Conservation (phyloP, 257 asterid species). For the Solanum virginianum region DNA sequence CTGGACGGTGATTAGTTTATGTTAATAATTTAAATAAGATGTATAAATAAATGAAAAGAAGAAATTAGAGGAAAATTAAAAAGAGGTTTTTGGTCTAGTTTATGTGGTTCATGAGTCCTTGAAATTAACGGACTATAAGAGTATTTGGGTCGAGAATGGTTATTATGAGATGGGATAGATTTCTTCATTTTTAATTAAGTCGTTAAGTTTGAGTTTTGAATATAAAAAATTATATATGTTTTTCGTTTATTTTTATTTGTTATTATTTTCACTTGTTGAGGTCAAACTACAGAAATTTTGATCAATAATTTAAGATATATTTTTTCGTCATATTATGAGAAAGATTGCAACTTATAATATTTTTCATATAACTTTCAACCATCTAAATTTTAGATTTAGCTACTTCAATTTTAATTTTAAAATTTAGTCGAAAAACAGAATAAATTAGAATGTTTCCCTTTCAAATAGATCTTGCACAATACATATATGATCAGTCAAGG, state of each 20-base stretch:
- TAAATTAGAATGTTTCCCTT: too few species aligned
- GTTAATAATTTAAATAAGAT: background rate
- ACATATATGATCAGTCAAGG: rapidly evolving
- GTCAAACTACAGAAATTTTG: too few species aligned
- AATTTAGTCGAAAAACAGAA: too few species aligned
- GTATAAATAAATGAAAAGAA: background rate
- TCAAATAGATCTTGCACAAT: too few species aligned
- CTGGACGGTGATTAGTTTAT: background rate
- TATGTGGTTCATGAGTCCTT: background rate
- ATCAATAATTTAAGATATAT: too few species aligned
- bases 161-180: background rate
- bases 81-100: background rate
- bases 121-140: background rate
- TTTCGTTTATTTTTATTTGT: too few species aligned
- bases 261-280: too few species aligned
- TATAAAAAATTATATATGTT: background rate
- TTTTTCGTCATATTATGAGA: too few species aligned
- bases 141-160: background rate
- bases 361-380: too few species aligned
- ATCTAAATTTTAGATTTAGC: too few species aligned
- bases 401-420: too few species aligned
- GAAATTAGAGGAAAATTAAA: background rate
- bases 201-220: rapidly evolving
- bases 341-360: too few species aligned
- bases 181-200: background rate